Conservation (phyloP, 495 filamentous ascomycete species). For the Daldinia childiae region DNA sequence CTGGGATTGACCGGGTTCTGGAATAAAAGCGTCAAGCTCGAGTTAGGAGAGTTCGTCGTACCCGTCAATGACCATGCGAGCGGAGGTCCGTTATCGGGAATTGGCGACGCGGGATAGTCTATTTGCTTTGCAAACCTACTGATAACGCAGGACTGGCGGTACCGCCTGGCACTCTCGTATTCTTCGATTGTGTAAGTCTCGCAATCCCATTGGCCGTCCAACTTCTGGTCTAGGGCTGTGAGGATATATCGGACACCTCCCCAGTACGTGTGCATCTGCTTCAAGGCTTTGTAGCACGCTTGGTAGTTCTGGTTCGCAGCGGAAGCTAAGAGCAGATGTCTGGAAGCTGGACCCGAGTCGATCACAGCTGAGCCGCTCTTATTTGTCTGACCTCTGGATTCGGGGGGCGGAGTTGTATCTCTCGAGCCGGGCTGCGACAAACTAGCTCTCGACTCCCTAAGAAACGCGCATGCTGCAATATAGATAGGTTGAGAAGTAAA, state of each 20-base stretch:
- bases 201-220: slow-evolving; percentile 83
- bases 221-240: slow-evolving; percentile 85
- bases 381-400: slow-evolving; percentile 28
- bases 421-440: slow-evolving; percentile 65
- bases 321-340: slow-evolving; percentile 76
- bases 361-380: slow-evolving; percentile 34
- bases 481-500: slow-evolving; percentile 92
- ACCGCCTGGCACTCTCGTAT: slow-evolving; percentile 69
- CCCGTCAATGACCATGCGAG: slow-evolving; percentile 83
- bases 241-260: slow-evolving; percentile 87
- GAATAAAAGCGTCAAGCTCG: slow-evolving; percentile 78
- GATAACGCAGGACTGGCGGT: slow-evolving; percentile 62
- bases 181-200: slow-evolving; percentile 81
- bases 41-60: slow-evolving; percentile 81
- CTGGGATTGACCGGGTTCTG: slow-evolving; percentile 53
- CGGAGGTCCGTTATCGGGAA: slow-evolving; percentile 55
- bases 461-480: slow-evolving; percentile 85
- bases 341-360: slow-evolving; percentile 64
- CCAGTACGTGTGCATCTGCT: slow-evolving; percentile 82
- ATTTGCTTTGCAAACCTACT: slow-evolving; percentile 41
- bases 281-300: slow-evolving; percentile 79
- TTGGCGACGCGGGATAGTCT: slow-evolving; percentile 50
- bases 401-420: slow-evolving; percentile 55
- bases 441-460: slow-evolving; percentile 78
- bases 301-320: slow-evolving; percentile 84